Percentiles rank a stretch among this genome's conserved stretches.
These are phyloP conservation scores for Coemansia sp. DNA, from an alignment of 192 early-diverging fungal species.

Conservation along the genomic window DNA sequence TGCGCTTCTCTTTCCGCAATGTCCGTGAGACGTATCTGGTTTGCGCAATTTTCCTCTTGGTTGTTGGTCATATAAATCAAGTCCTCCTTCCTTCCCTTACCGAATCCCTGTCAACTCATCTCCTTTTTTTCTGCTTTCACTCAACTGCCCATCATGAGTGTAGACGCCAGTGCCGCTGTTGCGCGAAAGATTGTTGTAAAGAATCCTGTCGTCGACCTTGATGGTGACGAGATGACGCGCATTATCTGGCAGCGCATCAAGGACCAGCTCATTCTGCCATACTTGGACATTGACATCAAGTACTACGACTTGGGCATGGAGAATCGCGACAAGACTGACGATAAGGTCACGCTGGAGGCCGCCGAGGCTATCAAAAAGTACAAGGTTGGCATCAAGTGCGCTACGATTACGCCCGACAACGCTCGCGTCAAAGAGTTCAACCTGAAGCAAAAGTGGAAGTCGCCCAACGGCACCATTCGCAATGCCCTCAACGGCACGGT, in stretches of 20 bases:
- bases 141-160: conserved; percentile 26
- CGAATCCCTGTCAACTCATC: background rate
- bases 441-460: conserved; percentile 98
- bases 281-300: conserved; percentile 89
- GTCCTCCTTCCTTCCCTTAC: background rate
- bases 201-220: conserved; percentile 84
- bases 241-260: conserved; percentile 96
- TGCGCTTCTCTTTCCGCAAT: background rate
- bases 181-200: conserved; percentile 69
- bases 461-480: conserved; percentile 95
- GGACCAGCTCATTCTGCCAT: conserved; percentile 87
- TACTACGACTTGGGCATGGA: conserved; percentile 95
- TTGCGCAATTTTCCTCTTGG: background rate
- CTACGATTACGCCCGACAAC: conserved; percentile 97
- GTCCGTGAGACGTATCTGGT: conserved; percentile 5
- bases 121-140: conserved; percentile 2
- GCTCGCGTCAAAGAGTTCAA: conserved; percentile 94
- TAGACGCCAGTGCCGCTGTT: conserved; percentile 43
- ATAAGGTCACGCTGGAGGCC: conserved; percentile 92
- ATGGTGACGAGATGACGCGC: conserved; percentile 99
- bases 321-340: conserved; percentile 91
- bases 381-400: conserved; percentile 99
- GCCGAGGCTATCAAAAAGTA: conserved; percentile 97
- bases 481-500: conserved; percentile 97
- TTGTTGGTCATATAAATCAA: background rate